Evolutionary conservation across 2,329 filamentous ascomycete genomes (phyloP).

Genomic region (Aspergillus sp.): DNA sequence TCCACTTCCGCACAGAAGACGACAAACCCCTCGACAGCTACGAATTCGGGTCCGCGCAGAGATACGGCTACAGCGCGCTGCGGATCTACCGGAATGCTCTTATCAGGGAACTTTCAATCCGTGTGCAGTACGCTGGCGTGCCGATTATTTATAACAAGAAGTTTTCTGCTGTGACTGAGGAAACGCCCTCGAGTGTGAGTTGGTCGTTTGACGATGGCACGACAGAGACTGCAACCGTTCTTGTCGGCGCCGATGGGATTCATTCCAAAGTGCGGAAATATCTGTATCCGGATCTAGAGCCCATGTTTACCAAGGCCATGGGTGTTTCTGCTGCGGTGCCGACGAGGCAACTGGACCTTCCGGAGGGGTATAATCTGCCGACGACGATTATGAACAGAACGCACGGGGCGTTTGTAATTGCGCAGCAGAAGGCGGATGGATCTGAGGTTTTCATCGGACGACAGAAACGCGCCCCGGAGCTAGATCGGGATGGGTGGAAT

Average conservation of each 20-base stretch:
- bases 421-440: slow-evolving; percentile 46
- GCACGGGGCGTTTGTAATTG: slow-evolving; percentile 52
- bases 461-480: slow-evolving; percentile 41
- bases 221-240: slow-evolving; percentile 39
- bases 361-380: slow-evolving; percentile 41
- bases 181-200: slow-evolving; percentile 42
- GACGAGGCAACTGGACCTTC: slow-evolving; percentile 37
- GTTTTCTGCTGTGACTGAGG: slow-evolving; percentile 45
- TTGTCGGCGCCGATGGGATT: slow-evolving; percentile 62
- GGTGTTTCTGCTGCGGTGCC: slow-evolving; percentile 42
- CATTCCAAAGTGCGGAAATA: slow-evolving; percentile 56
- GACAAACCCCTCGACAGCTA: slow-evolving; percentile 39
- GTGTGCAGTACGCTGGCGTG: slow-evolving; percentile 39
- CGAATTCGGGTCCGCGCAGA: slow-evolving; percentile 49
- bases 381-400: slow-evolving; percentile 44
- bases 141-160: slow-evolving; percentile 50
- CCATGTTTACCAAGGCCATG: slow-evolving; percentile 53
- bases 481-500: slow-evolving; percentile 47
- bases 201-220: slow-evolving; percentile 52
- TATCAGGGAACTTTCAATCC: slow-evolving; percentile 49
- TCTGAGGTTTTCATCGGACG: slow-evolving; percentile 52
- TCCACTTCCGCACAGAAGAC: slow-evolving; percentile 47
- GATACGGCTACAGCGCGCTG: slow-evolving; percentile 55
- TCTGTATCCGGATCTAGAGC: slow-evolving; percentile 50
- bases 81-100: slow-evolving; percentile 56